phyloP scores from a whole-genome alignment of 108 stramenopile genomes.

The Schizochytrium sp. region DNA sequence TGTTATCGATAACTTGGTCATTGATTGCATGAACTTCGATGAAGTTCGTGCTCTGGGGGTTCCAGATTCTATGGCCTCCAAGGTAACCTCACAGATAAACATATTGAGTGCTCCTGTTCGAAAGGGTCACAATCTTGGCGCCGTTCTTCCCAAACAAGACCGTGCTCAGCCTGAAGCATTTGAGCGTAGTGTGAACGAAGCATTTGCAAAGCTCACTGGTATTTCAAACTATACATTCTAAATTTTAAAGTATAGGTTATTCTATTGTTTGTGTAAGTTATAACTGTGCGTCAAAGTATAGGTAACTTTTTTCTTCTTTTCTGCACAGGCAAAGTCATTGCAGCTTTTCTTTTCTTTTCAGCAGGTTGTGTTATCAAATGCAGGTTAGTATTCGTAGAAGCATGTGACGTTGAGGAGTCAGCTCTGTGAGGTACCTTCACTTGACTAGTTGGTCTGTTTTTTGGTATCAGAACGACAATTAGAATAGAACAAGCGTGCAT shows the following conservation, averaged over 20 bases:
- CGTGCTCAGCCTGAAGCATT: slow-evolving; percentile 16
- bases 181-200: slow-evolving; percentile 30
- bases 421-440: too few relatives aligned
- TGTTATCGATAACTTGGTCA: background rate
- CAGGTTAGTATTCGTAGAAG: too few relatives aligned
- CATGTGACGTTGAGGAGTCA: too few relatives aligned
- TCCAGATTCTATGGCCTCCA: background rate
- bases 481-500: too few relatives aligned
- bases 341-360: too few relatives aligned
- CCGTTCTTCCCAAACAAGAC: background rate
- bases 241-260: background rate
- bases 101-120: background rate
- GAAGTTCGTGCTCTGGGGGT: background rate
- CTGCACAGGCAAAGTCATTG: too few relatives aligned
- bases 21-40: slow-evolving; percentile 25
- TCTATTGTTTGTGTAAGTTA: too few relatives aligned
- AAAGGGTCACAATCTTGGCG: background rate
- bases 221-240: slow-evolving; percentile 28
- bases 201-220: slow-evolving; percentile 22
- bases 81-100: background rate
- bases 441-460: too few relatives aligned
- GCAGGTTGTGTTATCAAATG: too few relatives aligned
- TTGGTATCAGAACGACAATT: too few relatives aligned
- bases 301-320: too few relatives aligned
- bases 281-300: too few relatives aligned